Evolutionary conservation across 495 filamentous ascomycete genomes (phyloP).

Genomic region (Pseudoneurospora amorphoporcata): DNA sequence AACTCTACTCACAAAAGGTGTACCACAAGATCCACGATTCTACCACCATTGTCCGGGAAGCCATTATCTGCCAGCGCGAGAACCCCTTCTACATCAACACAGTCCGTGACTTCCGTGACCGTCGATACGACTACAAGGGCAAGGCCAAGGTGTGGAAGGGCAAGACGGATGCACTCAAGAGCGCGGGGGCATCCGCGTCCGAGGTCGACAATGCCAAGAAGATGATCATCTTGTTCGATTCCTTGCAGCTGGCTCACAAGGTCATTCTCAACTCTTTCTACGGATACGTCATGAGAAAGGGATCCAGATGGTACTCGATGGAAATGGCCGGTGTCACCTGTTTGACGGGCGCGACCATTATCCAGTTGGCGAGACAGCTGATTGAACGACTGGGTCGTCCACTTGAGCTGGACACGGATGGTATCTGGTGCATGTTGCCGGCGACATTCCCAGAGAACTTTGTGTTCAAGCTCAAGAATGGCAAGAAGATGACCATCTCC

Average conservation of each 20-base stretch:
- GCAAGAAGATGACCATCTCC: slow-evolving; percentile 89
- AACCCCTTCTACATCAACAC: slow-evolving; percentile 99
- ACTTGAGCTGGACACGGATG: slow-evolving; percentile 95
- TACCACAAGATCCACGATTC: slow-evolving; percentile 99
- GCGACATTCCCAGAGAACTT: slow-evolving; percentile 97
- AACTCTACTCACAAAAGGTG: slow-evolving; percentile 94
- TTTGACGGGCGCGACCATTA: slow-evolving; percentile 91
- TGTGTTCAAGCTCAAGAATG: slow-evolving; percentile 83
- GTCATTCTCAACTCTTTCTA: slow-evolving; percentile 99
- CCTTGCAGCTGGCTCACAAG: slow-evolving; percentile 92
- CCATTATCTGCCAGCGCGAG: slow-evolving; percentile 96
- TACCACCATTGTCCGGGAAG: slow-evolving; percentile 85
- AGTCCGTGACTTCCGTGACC: slow-evolving; percentile 88
- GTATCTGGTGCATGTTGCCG: slow-evolving; percentile 99
- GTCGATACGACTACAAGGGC: slow-evolving; percentile 95
- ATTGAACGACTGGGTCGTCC: slow-evolving; percentile 91
- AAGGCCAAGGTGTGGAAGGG: slow-evolving; percentile 98
- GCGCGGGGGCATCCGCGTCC: slow-evolving; percentile 58
- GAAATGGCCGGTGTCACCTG: slow-evolving; percentile 99
- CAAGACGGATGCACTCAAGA: slow-evolving; percentile 79
- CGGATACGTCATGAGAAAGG: slow-evolving; percentile 98
- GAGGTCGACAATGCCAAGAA: slow-evolving; percentile 96
- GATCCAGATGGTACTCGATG: slow-evolving; percentile 98
- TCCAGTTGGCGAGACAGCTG: slow-evolving; percentile 90
- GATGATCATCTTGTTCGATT: slow-evolving; percentile 96